A percentile compares a stretch with the other conserved stretches of the same genome.
These are phyloP conservation scores for Ogataea zsoltii DNA, from an alignment of 805 yeast species.

Conservation along the genomic window DNA sequence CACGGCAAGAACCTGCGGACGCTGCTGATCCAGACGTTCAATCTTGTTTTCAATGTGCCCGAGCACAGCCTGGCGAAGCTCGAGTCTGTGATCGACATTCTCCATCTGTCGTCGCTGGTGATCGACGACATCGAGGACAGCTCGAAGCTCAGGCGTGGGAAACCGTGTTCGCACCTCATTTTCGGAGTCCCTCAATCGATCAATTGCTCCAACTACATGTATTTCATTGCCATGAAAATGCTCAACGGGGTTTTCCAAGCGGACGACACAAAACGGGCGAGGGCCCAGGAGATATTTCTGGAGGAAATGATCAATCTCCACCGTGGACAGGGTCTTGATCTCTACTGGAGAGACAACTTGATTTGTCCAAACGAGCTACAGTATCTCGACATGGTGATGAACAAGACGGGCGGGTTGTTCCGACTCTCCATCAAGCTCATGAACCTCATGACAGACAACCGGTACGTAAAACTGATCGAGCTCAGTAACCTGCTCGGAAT, in stretches of 20 bases:
- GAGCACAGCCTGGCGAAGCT: conserved; percentile 39
- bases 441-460: conserved; percentile 32
- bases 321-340: conserved; percentile 86
- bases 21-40: conserved; percentile 52
- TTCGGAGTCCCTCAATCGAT: conserved; percentile 81
- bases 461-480: conserved; percentile 42
- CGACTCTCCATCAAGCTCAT: conserved; percentile 70
- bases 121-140: conserved; percentile 90
- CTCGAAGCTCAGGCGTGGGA: conserved; percentile 71
- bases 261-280: conserved; percentile 22
- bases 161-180: conserved; percentile 73
- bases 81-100: conserved; percentile 50
- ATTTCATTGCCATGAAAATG: conserved; percentile 66
- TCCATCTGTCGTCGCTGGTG: conserved; percentile 67
- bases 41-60: conserved; percentile 49
- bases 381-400: conserved; percentile 78
- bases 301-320: conserved; percentile 82
- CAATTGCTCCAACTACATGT: conserved; percentile 80
- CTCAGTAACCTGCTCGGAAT: conserved; percentile 79
- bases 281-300: conserved; percentile 45
- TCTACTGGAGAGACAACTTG: conserved; percentile 79
- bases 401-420: conserved; percentile 88
- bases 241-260: conserved; percentile 30
- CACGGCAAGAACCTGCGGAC: conserved; percentile 61
- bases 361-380: conserved; percentile 60